Evolutionary conservation across 306 rosid genomes (phyloP).

Genomic region (Crataegus laevigata): DNA sequence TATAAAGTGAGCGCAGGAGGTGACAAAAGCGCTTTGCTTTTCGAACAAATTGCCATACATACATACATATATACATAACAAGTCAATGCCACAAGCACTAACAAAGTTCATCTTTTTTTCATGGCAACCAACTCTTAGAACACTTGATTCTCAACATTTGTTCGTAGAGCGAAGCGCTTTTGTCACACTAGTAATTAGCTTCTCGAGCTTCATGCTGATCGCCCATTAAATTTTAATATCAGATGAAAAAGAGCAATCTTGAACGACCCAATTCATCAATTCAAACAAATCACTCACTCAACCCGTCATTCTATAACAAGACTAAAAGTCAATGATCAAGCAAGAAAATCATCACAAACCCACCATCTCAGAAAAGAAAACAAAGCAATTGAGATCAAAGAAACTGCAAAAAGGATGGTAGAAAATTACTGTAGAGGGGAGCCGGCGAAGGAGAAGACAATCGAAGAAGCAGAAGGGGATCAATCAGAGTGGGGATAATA

Average conservation of each 20-base stretch:
- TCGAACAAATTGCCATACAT: not conserved
- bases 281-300: not conserved
- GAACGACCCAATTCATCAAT: not conserved
- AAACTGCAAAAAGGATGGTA: not conserved
- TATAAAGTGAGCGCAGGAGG: not conserved
- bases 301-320: not conserved
- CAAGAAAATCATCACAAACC: not conserved
- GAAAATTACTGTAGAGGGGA: slow-evolving; percentile 15
- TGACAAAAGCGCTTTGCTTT: no score
- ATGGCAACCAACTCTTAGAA: not conserved
- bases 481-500: slow-evolving; percentile 60
- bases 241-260: not conserved
- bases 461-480: not conserved
- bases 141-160: not conserved
- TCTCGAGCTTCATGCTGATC: not conserved
- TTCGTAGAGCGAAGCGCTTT: not conserved
- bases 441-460: not conserved
- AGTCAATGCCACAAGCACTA: not conserved
- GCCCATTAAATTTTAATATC: not conserved
- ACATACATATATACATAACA: not conserved
- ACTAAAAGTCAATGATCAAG: not conserved
- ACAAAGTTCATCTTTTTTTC: not conserved
- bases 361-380: not conserved
- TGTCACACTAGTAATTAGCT: not conserved
- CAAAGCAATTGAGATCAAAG: not conserved